phyloP scores from a whole-genome alignment of 2,329 filamentous ascomycete genomes.

The Arthrinium phaeospermum region DNA sequence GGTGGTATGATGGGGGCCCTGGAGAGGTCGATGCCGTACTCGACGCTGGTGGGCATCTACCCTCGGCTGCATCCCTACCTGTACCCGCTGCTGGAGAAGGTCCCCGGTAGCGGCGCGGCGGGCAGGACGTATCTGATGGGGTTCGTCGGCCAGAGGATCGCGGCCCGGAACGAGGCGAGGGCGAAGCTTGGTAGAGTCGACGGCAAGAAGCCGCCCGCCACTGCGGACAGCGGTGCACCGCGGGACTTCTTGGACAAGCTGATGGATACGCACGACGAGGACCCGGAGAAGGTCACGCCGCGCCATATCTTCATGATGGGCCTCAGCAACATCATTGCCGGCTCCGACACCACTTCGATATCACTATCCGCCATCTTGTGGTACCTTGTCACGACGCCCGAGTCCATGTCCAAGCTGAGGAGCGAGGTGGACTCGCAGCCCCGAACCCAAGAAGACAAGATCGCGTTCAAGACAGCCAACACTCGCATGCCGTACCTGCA shows the following conservation, averaged over 20 bases:
- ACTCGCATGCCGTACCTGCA: conserved; percentile 6
- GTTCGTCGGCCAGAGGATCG: neutral
- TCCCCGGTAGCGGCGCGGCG: neutral
- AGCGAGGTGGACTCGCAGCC: conserved; percentile 42
- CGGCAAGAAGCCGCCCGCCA: too few species aligned
- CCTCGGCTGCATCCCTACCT: neutral
- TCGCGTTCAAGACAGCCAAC: neutral
- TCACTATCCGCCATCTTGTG: conserved; percentile 40
- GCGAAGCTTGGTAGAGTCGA: neutral
- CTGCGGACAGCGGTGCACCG: neutral
- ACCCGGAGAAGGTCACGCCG: neutral
- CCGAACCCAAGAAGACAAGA: neutral
- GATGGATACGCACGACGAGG: neutral
- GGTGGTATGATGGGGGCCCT: conserved; percentile 14
- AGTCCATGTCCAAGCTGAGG: conserved; percentile 40
- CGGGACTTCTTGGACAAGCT: neutral
- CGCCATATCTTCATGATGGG: neutral
- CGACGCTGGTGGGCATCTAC: neutral
- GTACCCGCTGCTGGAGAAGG: neutral
- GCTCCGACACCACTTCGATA: conserved; percentile 44
- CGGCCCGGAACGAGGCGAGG: neutral
- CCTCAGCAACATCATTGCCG: conserved; percentile 39
- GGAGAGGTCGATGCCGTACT: neutral
- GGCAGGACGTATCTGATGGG: neutral
- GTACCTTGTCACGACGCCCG: conserved; percentile 34